Evolutionary conservation across 495 filamentous ascomycete genomes (phyloP).

Genomic region (Penicillium pulvis): DNA sequence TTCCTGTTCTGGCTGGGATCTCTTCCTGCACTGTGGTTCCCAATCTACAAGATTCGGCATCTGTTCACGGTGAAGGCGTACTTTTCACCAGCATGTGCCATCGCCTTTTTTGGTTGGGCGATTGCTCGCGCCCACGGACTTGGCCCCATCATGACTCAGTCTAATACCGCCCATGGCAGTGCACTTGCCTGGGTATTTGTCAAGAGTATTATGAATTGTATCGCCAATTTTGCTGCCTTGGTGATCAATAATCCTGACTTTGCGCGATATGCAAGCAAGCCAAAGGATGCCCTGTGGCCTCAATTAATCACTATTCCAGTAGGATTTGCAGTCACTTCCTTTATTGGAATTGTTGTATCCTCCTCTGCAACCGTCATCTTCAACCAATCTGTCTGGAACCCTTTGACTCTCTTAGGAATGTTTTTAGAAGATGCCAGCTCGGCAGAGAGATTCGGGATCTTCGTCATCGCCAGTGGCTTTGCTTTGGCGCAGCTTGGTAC

Average conservation of each 20-base stretch:
- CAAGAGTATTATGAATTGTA: constrained; percentile 78
- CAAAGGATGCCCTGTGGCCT: constrained; percentile 79
- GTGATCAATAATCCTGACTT: constrained; percentile 83
- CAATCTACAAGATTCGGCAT: constrained; percentile 62
- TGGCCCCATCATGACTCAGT: constrained; percentile 78
- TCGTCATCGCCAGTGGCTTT: constrained; percentile 79
- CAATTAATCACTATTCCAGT: constrained; percentile 82
- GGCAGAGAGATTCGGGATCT: constrained; percentile 78
- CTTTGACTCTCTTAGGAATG: constrained; percentile 67
- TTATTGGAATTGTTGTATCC: constrained; percentile 89
- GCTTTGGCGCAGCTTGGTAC: constrained; percentile 87
- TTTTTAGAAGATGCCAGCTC: constrained; percentile 73
- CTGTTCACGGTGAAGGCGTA: constrained; percentile 90
- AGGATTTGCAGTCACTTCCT: constrained; percentile 82
- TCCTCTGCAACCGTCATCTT: constrained; percentile 80
- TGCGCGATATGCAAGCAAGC: constrained; percentile 76
- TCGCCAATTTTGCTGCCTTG: constrained; percentile 88
- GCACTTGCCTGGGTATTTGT: constrained; percentile 78
- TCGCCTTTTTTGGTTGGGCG: constrained; percentile 87
- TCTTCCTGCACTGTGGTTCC: constrained; percentile 75
- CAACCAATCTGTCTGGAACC: constrained; percentile 78
- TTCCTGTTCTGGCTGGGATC: constrained; percentile 78
- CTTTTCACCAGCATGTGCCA: constrained; percentile 75
- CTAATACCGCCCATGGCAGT: constrained; percentile 61
- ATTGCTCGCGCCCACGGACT: constrained; percentile 77